Evolutionary conservation across 2,329 filamentous ascomycete species (phyloP), one percentile per base, ranked within the genome.

Genomic region (Aspergillus sp.): DNA sequence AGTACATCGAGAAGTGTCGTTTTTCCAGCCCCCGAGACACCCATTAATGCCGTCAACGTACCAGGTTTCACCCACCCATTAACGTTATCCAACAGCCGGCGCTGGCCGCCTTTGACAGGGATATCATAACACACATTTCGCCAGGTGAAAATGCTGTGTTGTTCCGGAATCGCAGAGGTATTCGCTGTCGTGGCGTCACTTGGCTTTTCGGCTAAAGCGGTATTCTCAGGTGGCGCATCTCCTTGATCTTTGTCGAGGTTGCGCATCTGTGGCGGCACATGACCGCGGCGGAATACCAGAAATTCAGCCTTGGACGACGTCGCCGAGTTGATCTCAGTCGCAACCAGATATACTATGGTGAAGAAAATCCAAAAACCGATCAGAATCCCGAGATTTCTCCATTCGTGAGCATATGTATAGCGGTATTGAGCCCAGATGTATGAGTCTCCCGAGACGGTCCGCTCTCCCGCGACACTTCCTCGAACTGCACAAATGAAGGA

Each of bases 341-440:
- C 84, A 15, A 83, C 46, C 51, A 90, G 82, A 73, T 91, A 90
- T 1, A 87, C 63, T 3, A 73, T 57, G 74, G 87, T 83, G 75
- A 90, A 90, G 55, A 81, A 84, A 31, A 89, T 64, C 52, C 88
- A 73, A 71, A 90, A 90, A 0, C 72, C 87, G 15, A 87, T 68
- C 2, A 90, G 70, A 55, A 91, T 89, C 1, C 88, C 88, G 57
- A 90, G 81, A 67, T 91, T 90, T 9, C 88, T 76, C 87, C 87
- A 89, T 4, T 83, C 76, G 59, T 89, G 81, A 0, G 76, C 77
- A 62, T 82, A 82, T 14, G 74, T 79, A 69, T 89, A 90, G 9
- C 73, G 66, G 65, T 84, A 89, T 57, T 79, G 82, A 0, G 75
- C 70, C 3, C 76, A 68, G 4, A 90, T 84, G 62, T 84, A 90